Evolutionary conservation across 345 rosid species (phyloP).

Genomic region (Euclidium syriacum): DNA sequence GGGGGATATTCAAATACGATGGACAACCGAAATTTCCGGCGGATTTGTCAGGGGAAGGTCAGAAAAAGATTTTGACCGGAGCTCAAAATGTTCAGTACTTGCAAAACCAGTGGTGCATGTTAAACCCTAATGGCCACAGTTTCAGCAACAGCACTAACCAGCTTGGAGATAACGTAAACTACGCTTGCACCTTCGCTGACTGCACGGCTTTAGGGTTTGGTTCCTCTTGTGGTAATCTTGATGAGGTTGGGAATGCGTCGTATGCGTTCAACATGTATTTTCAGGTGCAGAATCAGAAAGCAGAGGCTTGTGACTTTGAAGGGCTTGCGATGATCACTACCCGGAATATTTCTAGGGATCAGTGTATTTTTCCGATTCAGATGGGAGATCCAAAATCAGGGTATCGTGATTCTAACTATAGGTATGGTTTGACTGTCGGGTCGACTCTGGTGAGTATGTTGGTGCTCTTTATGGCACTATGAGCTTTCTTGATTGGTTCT

Average conservation of each 20-base stretch:
- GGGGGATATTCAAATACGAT: slow-evolving; percentile 80
- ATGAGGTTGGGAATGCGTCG: slow-evolving; percentile 56
- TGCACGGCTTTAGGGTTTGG: slow-evolving; percentile 66
- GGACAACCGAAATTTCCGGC: slow-evolving; percentile 73
- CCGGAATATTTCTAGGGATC: slow-evolving; percentile 55
- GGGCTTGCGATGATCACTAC: slow-evolving; percentile 47
- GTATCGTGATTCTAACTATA: background rate
- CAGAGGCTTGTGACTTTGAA: slow-evolving; percentile 55
- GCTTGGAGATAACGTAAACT: slow-evolving; percentile 60
- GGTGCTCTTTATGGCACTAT: slow-evolving; percentile 9
- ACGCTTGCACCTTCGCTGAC: slow-evolving; percentile 58
- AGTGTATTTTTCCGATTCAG: slow-evolving; percentile 62
- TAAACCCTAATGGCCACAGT: slow-evolving; percentile 58
- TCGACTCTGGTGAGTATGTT: background rate
- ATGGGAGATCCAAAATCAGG: slow-evolving; percentile 36
- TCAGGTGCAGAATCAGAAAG: slow-evolving; percentile 61
- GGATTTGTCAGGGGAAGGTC: slow-evolving; percentile 63
- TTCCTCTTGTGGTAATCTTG: slow-evolving; percentile 57
- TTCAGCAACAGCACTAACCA: slow-evolving; percentile 39
- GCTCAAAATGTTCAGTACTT: slow-evolving; percentile 64
- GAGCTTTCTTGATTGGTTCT: slow-evolving; percentile 1
- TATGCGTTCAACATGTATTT: slow-evolving; percentile 72
- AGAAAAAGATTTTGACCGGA: slow-evolving; percentile 45
- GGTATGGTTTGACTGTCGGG: background rate
- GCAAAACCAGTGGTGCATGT: slow-evolving; percentile 63